Evolutionary conservation across 1,139 yeast species (phyloP), one percentile per base, ranked within the genome.

Genomic region (Lodderomyces jiufengensis): DNA sequence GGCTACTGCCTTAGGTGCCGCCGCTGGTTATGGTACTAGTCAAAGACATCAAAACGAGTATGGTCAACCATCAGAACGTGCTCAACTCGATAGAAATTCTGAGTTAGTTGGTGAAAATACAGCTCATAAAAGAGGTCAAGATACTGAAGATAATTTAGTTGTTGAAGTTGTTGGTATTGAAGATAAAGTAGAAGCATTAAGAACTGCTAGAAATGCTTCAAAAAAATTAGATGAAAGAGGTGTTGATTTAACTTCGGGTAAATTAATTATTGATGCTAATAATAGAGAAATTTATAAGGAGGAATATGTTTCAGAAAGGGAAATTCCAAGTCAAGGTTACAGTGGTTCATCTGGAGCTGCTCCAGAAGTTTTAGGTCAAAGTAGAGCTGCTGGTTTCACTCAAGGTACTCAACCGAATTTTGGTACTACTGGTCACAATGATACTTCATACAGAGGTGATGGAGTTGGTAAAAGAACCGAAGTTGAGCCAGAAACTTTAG

Each of bases 81-180:
- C 32, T 3, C 31, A 29, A 14, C 9, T 25, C 24, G 34, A 32
- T 5, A 24, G 12, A 9, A 24, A 29, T 13, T 23, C 16, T n/a
- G 39, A 40, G 24, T 27, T 30, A 6, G 39, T 37, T 20, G 39
- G 31, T 20, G 39, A 36, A 16, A 24, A 26, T 9, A 31, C 34
- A 21, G 38, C 40, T 11, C 32, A 28, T 16, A 31, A 21, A 12
- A 31, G 27, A 20, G 34, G 43, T 22, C 21, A 34, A 12, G 35
- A 37, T 16, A 40, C 37, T 10, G 2, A 24, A 12, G 41, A 48
- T 22, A 48, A 51, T 16, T 49, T 62, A 23, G 53, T 59, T 18
- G 66, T 66, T 26, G 70, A 65, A 45, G 71, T 66, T 10, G 55
- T 65, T 43, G 71, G 71, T 22, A 59, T 61, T 29, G 52, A 59